Conservation (phyloP, 1,139 yeast genomes). For the Kodamaea derodonti region DNA sequence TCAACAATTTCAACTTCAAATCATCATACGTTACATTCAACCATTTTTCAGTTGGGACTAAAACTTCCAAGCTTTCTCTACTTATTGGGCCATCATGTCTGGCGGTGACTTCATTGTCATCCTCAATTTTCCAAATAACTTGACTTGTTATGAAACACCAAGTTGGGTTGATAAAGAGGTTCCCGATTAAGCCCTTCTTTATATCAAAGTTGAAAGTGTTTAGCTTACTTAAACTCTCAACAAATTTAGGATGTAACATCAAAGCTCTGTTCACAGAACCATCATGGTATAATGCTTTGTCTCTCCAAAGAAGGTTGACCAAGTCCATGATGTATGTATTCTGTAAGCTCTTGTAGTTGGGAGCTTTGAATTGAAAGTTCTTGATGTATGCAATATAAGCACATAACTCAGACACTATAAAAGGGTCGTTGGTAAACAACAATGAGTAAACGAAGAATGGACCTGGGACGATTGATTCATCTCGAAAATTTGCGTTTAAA, state of each 20-base stretch:
- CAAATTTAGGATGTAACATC: constrained; percentile 35
- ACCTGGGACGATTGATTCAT: constrained; percentile 28
- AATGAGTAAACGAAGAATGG: constrained; percentile 34
- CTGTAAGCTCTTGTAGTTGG: constrained; percentile 33
- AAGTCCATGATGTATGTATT: constrained; percentile 57
- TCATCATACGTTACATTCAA: constrained; percentile 31
- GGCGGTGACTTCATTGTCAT: constrained; percentile 22
- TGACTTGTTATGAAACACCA: constrained; percentile 46
- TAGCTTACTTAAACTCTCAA: constrained; percentile 35
- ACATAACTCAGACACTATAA: constrained; percentile 45
- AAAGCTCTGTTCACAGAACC: constrained; percentile 31
- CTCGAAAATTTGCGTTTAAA: constrained; percentile 11
- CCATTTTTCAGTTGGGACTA: constrained; percentile 25
- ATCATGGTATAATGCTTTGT: constrained; percentile 30
- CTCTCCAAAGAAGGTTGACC: constrained; percentile 63
- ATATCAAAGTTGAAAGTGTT: constrained; percentile 20
- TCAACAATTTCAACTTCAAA: constrained; percentile 35
- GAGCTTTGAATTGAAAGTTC: constrained; percentile 23
- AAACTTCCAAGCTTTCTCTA: constrained; percentile 24
- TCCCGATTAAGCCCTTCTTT: constrained; percentile 32
- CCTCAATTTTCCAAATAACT: constrained; percentile 47
- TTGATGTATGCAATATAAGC: constrained; percentile 47
- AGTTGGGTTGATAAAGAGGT: constrained; percentile 53
- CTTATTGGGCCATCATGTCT: constrained; percentile 48
- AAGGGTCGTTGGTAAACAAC: constrained; percentile 38